A percentile compares a stretch with the other conserved stretches of the same genome.
Conservation (phyloP, 352 stramenopile genomes). For the Globisporangium apiculatum region DNA sequence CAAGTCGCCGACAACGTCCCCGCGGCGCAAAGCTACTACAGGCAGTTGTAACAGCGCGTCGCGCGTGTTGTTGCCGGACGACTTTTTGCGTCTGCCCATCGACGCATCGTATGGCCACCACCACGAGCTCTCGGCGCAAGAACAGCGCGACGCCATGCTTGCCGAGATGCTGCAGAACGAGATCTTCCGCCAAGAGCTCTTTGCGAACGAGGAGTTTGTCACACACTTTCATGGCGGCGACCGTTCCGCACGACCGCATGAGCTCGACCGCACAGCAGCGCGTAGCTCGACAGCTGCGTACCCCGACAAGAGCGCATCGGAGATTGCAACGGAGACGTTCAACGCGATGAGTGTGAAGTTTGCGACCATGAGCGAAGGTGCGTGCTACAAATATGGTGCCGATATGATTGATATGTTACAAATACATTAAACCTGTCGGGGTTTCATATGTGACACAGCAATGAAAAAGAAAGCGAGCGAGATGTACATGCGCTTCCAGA, state of each 20-base stretch:
- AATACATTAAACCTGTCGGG: not conserved
- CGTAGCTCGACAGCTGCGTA: slow-evolving; percentile 10
- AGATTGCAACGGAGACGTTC: slow-evolving; percentile 75
- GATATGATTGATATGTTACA: not conserved
- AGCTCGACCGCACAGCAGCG: not conserved
- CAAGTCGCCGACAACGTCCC: slow-evolving; percentile 5
- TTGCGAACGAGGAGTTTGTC: slow-evolving; percentile 67
- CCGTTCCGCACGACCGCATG: not conserved
- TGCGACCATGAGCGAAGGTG: slow-evolving; percentile 72
- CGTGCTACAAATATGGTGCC: not conserved
- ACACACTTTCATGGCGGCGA: slow-evolving; percentile 43
- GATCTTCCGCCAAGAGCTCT: slow-evolving; percentile 71
- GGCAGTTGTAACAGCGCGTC: slow-evolving; percentile 1
- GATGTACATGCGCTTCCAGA: slow-evolving; percentile 82
- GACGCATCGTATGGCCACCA: slow-evolving; percentile 11
- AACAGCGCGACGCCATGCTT: slow-evolving; percentile 60
- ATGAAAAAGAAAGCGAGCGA: slow-evolving; percentile 79
- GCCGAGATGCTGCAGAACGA: slow-evolving; percentile 81
- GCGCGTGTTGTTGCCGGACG: slow-evolving; percentile 45
- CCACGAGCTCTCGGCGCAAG: slow-evolving; percentile 45
- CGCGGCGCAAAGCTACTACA: slow-evolving; percentile 5
- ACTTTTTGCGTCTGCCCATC: slow-evolving; percentile 61
- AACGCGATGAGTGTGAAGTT: slow-evolving; percentile 61
- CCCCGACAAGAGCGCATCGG: slow-evolving; percentile 55
- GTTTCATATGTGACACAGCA: slow-evolving; percentile 15